Evolutionary conservation across 768 basidiomycete species (phyloP).

Genomic region (Rhizopogon sp.): DNA sequence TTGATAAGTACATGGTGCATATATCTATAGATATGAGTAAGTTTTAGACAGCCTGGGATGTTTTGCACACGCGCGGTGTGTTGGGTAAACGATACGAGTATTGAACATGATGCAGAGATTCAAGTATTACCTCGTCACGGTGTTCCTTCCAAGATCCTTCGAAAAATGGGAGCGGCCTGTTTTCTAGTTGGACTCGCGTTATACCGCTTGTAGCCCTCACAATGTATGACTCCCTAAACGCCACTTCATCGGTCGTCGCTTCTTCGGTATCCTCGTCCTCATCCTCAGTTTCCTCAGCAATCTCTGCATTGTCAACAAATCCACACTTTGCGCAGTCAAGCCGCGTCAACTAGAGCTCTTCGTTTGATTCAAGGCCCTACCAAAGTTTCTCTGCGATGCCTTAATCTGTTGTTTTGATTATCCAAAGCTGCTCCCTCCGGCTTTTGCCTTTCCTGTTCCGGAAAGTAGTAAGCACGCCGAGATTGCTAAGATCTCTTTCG

Average conservation of each 20-base stretch:
- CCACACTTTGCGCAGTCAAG: slow-evolving; percentile 17
- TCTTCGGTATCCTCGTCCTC: slow-evolving; percentile 3
- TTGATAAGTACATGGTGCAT: too few species aligned
- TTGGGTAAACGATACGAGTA: too few species aligned
- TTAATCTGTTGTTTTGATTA: slow-evolving; percentile 36
- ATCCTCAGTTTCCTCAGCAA: slow-evolving; percentile 10
- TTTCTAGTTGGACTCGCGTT: too few species aligned
- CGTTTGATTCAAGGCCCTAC: slow-evolving; percentile 52
- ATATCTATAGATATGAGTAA: too few species aligned
- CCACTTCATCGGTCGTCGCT: slow-evolving; percentile 7
- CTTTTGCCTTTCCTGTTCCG: slow-evolving; percentile 47
- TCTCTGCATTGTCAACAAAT: slow-evolving; percentile 4
- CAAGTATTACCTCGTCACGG: too few species aligned
- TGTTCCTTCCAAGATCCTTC: too few species aligned
- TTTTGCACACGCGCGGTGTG: too few species aligned
- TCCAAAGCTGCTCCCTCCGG: slow-evolving; percentile 62
- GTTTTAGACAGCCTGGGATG: too few species aligned
- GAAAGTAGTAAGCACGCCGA: slow-evolving; percentile 81
- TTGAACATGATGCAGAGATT: too few species aligned
- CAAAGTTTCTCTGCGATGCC: slow-evolving; percentile 40
- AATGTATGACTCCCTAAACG: too few species aligned
- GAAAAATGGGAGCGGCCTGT: too few species aligned
- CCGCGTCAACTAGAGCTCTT: slow-evolving; percentile 48
- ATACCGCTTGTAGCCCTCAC: too few species aligned
- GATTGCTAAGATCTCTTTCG: slow-evolving; percentile 56